Evolutionary conservation across 768 basidiomycete genomes (phyloP).

Genomic region (Boletales sp.): DNA sequence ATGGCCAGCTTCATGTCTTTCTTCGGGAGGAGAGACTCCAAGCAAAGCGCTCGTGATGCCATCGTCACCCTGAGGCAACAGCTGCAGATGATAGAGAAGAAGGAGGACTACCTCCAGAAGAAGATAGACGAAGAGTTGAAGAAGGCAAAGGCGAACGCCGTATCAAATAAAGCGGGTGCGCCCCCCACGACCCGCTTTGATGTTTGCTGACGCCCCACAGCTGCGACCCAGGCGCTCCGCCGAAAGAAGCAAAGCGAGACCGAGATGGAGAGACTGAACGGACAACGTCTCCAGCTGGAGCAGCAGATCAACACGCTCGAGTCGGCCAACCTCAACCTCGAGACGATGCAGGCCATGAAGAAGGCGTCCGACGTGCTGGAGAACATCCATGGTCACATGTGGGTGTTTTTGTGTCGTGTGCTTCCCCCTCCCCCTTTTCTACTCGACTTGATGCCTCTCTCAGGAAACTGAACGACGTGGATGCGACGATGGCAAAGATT

Average conservation of each 20-base stretch:
- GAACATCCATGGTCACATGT: conserved; percentile 88
- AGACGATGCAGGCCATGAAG: conserved; percentile 98
- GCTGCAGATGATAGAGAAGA: conserved; percentile 97
- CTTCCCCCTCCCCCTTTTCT: conserved; percentile 1
- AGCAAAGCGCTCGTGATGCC: conserved; percentile 84
- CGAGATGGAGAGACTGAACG: conserved; percentile 82
- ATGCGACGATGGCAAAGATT: conserved; percentile 81
- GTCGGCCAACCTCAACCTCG: conserved; percentile 95
- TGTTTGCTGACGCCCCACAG: conserved; percentile 39
- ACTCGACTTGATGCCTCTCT: conserved; percentile 1
- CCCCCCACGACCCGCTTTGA: neutral
- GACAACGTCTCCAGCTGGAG: conserved; percentile 87
- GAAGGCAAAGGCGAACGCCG: conserved; percentile 91
- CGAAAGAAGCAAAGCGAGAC: conserved; percentile 89
- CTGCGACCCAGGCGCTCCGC: conserved; percentile 83
- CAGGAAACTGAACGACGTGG: conserved; percentile 87
- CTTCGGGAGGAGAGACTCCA: conserved; percentile 83
- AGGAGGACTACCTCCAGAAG: conserved; percentile 94
- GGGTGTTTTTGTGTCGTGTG: conserved; percentile 32
- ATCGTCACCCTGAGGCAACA: conserved; percentile 93
- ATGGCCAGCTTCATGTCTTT: conserved; percentile 83
- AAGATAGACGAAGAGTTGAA: conserved; percentile 93
- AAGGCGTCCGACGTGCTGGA: conserved; percentile 87
- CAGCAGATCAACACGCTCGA: conserved; percentile 97
- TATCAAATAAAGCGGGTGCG: conserved; percentile 90